phyloP scores from a whole-genome alignment of 2,329 filamentous ascomycete genomes.

The Metarhizium robertsii region DNA sequence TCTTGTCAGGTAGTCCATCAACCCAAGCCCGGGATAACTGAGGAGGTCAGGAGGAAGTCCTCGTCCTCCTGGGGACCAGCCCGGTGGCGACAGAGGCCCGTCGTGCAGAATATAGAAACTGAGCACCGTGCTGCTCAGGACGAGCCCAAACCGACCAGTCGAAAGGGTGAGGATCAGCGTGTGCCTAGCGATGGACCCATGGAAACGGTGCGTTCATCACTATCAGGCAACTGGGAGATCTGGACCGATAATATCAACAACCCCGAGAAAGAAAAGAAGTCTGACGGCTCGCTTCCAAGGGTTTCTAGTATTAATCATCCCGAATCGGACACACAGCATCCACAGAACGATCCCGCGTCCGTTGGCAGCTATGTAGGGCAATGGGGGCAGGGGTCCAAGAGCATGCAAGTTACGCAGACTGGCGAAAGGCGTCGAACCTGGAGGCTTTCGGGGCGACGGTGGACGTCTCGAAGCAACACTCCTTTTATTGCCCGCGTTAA shows the following conservation, averaged over 20 bases:
- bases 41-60: slow-evolving; percentile 3
- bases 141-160: not conserved
- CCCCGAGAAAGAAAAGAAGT: not conserved
- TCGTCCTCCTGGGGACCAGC: slow-evolving; percentile 5
- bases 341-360: not conserved
- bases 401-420: not conserved
- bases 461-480: slow-evolving; percentile 12
- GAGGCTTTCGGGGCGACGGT: slow-evolving; percentile 9
- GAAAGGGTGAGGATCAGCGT: not conserved
- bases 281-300: not conserved
- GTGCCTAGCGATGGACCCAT: not conserved
- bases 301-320: not conserved
- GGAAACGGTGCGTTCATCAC: not conserved
- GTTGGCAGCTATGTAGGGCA: not conserved
- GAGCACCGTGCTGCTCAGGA: not conserved
- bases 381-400: not conserved
- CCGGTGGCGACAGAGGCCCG: slow-evolving; percentile 1
- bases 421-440: slow-evolving; percentile 2
- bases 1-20: not conserved
- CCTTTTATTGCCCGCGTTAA: slow-evolving; percentile 16
- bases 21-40: not conserved
- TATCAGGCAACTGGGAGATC: not conserved
- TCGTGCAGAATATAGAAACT: not conserved
- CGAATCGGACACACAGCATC: not conserved
- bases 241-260: not conserved